Evolutionary conservation across 192 early-diverging fungal genomes (phyloP), one percentile per base, ranked within the genome.

Genomic region (Coemansia reversa): DNA sequence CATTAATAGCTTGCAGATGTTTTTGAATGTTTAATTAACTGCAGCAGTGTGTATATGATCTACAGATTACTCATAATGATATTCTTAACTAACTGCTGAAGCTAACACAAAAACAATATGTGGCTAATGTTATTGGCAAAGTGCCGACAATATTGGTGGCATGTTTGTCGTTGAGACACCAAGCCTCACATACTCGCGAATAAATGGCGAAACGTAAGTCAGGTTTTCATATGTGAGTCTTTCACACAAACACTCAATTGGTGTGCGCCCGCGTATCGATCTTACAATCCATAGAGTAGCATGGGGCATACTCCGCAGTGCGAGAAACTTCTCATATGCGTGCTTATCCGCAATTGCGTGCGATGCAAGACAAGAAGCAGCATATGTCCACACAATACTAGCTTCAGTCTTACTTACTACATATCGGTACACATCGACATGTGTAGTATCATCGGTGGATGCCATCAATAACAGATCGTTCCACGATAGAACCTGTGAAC

Each of bases 381-480:
- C 74, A 60, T 62, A 69, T n/a, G 74, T 51, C 74, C 74, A 76
- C 8, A 76, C 65, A 25, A 76, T 66, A 32, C 65, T 69, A 12
- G 67, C 68, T 56, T 67, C 63, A 2, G 74, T 76, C 42, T 60
- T 76, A 18, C 50, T 39, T 11, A 60, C 66, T 5, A 70, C 50
- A 32, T 55, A 54, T 53, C 33, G 42, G 39, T 70, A 76, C 4
- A 76, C 74, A 25, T 66, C 74, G 14, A 60, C 19, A 14, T 61
- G 58, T 11, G 74, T 70, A 7, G 57, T 60, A 2, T 55, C 61
- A 11, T 70, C 65, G 0, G 74, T 67, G 33, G 68, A 69, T 49
- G 74, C 74, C 74, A 76, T 70, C 63, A 76, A 52, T 48, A 76
- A 23, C 51, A 76, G 51, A 29, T 76, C 74, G 47, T 70, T 64